phyloP scores from a whole-genome alignment of 2,329 filamentous ascomycete species.

The Aureobasidium sp. region DNA sequence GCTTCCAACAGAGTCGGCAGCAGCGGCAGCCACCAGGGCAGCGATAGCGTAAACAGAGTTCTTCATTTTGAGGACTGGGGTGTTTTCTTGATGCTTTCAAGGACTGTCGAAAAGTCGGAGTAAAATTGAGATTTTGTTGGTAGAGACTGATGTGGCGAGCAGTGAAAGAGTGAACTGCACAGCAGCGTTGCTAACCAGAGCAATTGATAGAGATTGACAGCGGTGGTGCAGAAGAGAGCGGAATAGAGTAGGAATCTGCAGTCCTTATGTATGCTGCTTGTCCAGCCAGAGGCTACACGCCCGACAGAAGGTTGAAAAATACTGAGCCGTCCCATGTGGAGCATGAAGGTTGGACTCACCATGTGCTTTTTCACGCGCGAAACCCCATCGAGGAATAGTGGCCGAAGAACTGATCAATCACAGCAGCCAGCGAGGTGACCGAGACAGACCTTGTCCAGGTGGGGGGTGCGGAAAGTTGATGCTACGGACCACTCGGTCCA shows the following conservation, averaged over 20 bases:
- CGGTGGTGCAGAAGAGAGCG: constrained; percentile 18
- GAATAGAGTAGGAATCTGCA: constrained; percentile 15
- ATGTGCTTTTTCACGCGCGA: constrained; percentile 17
- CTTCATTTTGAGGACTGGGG: constrained; percentile 20
- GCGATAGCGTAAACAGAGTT: constrained; percentile 24
- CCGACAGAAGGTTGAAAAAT: constrained; percentile 15
- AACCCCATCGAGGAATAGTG: constrained; percentile 15
- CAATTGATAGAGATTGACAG: constrained; percentile 24
- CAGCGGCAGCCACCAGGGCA: constrained; percentile 20
- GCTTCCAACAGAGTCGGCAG: constrained; percentile 21
- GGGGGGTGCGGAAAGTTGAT: constrained; percentile 14
- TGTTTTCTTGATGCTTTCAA: constrained; percentile 15
- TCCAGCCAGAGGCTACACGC: constrained; percentile 1
- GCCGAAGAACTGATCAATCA: constrained; percentile 10
- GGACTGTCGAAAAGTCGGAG: not conserved
- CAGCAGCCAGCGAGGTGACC: constrained; percentile 6
- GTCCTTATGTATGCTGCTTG: constrained; percentile 16
- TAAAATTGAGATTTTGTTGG: constrained; percentile 14
- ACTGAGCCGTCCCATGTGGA: constrained; percentile 18
- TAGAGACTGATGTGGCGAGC: constrained; percentile 25
- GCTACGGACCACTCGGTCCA: constrained; percentile 15
- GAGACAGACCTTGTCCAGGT: not conserved
- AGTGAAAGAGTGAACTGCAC: constrained; percentile 30
- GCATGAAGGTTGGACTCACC: constrained; percentile 10
- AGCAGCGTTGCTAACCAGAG: constrained; percentile 29